Base-by-base conservation (phyloP, 2,329 filamentous ascomycete species). In the Pseudogymnoascus sp. region DNA sequence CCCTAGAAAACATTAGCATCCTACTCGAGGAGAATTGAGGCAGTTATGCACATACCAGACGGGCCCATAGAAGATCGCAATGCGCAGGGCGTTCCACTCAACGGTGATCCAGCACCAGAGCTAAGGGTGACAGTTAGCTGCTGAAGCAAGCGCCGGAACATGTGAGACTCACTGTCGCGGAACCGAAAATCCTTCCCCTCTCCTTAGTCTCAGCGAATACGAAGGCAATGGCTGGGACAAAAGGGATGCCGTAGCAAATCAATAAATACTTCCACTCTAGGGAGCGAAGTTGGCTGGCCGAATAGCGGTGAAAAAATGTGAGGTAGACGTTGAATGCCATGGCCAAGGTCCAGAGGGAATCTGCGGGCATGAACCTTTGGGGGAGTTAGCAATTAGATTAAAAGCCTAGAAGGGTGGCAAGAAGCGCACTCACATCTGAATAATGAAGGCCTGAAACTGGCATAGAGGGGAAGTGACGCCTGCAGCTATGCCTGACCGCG, bases 51-150 rank as follows among this genome's bases (percentile, higher is more conserved):
- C 78, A 71, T 71, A 87, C 87, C 87, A 90, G 61, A 89, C 80
- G 1, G 87, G 87, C 0, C 78, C 86, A 67, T 93, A 94, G 73
- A 92, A 92, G 25, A 85, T 82, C 5, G 84, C 84, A 63, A 94
- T 86, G 33, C 90, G 86, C 72, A 90, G 83, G 63, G 86, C 81
- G 59, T 90, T 87, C 81, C 86, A 91, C 3, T 83, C 74, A 5
- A 77, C 72, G 4, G 81, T 78, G 15, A 94, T 81, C 90, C 90
- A 94, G 72, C 90, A 94, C 91, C 90, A 94, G 35, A 94, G 75
- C 70, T 71, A 15, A 27, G 15, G 90, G 67, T 88, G 81, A 82
- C 82, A 44, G 77, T 73, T 33, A 55, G 33, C n/a, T 17, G 27
- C 48, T 5, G 29, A 55, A 33, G 9, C n/a, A 55, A 33, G 27